Base-by-base conservation (phyloP, 176 grass and related monocot species). In the Triticum aestivum region DNA sequence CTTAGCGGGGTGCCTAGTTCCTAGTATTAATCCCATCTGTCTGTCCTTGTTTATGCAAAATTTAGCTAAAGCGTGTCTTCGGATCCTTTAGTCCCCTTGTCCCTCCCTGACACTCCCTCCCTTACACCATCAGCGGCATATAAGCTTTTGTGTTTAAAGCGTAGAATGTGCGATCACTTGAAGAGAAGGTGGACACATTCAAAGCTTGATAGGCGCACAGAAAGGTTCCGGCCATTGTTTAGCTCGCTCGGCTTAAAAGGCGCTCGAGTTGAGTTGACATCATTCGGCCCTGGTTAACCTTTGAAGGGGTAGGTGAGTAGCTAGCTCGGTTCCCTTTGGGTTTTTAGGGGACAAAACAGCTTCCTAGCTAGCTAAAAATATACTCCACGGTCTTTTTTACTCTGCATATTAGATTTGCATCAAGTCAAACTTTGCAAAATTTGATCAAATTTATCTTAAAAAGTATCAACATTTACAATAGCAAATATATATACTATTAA, bases 31-130 rank as follows among this genome's bases (percentile, higher is more conserved):
- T 75, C 65, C 80, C 34, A 9, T 77, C 42, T 74, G 24, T 41
- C 3, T 87, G 79, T 67, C 67, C 84, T 90, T 82, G 51, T 82
- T 89, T 86, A 76, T 44, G 20, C 7, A 63, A 69, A 69, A 49
- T 47, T 58, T 77, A 8, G 56, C 54, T 41, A 79, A 87, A 87
- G 79, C 33, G 21, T 73, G 73, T 54, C 45, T 33, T 76, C 7
- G 0, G 18, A 33, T 45, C 65, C 68, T 29, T 44, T 17, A 24
- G 29, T 20, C 29, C 13, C 72, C 79, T 4, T 82, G 14, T 34
- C 39, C 39, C 39, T 41, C 39, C 39, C 39, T 41, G 39, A 8
- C 38, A 39, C 38, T 8, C 5, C 30, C 69, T 76, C 10, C 78
- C 78, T 4, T 73, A 41, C 84, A 61, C 61, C 80, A 79, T 17